Conservation (phyloP, 192 early-diverging fungal species). For the Polychytrium aggregatum region DNA sequence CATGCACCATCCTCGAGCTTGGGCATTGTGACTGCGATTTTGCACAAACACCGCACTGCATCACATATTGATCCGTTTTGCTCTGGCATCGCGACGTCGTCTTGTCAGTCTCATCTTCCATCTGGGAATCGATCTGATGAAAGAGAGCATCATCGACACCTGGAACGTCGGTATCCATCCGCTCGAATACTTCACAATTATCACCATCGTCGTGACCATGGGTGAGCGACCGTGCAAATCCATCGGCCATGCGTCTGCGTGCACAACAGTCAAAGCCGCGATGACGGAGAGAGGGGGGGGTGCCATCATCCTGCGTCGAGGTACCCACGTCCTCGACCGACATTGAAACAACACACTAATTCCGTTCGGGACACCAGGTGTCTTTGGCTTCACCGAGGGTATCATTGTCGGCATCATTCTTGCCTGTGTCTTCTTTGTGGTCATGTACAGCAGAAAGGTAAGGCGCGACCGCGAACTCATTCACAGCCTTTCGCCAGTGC, state of each 20-base stretch:
- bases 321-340: background rate
- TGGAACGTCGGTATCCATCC: constrained; percentile 63
- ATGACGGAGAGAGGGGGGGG: no score
- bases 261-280: no score
- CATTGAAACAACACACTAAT: background rate
- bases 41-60: no score
- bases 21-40: background rate
- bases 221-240: no score
- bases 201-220: constrained; percentile 78
- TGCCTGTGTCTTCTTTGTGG: constrained; percentile 91
- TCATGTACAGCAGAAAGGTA: constrained; percentile 61
- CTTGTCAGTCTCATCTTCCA: constrained; percentile 73
- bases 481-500: background rate
- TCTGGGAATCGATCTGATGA: constrained; percentile 84
- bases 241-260: no score
- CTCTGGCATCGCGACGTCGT: no score
- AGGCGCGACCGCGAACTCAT: constrained; percentile 1
- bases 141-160: constrained; percentile 83
- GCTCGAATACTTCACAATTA: constrained; percentile 84
- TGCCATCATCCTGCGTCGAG: no score
- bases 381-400: constrained; percentile 93
- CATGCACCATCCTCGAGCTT: background rate
- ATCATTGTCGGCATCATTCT: constrained; percentile 86
- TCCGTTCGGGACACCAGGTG: background rate
- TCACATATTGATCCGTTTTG: no score